Evolutionary conservation across 768 basidiomycete genomes (phyloP).

Genomic region (Melanogaster broomeanus): DNA sequence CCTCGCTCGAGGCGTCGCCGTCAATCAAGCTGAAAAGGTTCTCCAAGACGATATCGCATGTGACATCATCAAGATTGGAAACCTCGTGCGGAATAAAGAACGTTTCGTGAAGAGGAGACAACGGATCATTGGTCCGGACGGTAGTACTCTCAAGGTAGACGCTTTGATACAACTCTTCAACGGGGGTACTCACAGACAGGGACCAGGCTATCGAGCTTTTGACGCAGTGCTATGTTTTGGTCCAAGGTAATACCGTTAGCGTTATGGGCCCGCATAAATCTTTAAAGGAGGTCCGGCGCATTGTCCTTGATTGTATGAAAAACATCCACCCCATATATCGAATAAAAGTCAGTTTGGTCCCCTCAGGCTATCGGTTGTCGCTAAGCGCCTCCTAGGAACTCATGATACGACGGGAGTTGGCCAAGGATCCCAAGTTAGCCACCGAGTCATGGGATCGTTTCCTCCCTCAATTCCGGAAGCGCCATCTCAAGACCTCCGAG

Average conservation of each 20-base stretch:
- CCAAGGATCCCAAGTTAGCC: conserved; percentile 96
- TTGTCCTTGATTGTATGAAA: conserved; percentile 99
- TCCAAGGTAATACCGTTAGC: conserved; percentile 97
- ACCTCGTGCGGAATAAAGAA: conserved; percentile 91
- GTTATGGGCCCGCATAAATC: conserved; percentile 97
- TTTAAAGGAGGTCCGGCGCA: conserved; percentile 93
- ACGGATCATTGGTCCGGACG: conserved; percentile 95
- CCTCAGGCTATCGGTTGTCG: neutral
- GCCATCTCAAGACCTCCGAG: conserved; percentile 90
- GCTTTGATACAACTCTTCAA: neutral
- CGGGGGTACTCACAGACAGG: conserved; percentile 5
- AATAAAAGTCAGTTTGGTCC: conserved; percentile 70
- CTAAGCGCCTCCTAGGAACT: conserved; percentile 63
- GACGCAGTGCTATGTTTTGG: conserved; percentile 95
- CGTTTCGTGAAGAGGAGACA: conserved; percentile 95
- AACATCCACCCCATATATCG: conserved; percentile 99
- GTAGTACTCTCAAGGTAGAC: conserved; percentile 90
- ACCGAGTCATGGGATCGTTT: conserved; percentile 97
- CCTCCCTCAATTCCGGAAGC: conserved; percentile 92
- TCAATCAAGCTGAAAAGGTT: conserved; percentile 85
- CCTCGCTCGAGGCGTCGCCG: conserved; percentile 86
- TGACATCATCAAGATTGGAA: conserved; percentile 99
- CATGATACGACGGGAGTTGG: conserved; percentile 97
- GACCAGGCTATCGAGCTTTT: conserved; percentile 91
- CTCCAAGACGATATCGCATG: conserved; percentile 88